Evolutionary conservation across 2,329 filamentous ascomycete genomes (phyloP).

Genomic region (Ophiocordyceps camponoti-rufipedis): DNA sequence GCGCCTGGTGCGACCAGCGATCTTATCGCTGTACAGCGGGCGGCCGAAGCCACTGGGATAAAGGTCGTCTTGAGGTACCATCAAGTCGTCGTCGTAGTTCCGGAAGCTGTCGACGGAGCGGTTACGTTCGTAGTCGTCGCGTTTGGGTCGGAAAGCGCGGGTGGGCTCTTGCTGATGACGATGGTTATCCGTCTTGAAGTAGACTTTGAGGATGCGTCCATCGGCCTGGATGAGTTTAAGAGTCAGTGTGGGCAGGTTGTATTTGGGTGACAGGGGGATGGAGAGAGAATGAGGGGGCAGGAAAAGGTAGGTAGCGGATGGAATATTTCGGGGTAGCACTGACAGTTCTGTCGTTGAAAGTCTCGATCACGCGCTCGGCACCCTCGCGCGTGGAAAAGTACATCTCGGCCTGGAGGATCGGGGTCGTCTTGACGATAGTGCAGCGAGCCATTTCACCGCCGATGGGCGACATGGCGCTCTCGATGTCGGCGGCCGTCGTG

Average conservation of each 20-base stretch:
- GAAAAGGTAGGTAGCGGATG: background rate
- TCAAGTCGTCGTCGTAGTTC: constrained; percentile 34
- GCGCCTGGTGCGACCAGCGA: constrained; percentile 14
- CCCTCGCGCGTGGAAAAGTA: constrained; percentile 54
- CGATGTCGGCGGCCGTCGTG: constrained; percentile 67
- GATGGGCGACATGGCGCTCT: constrained; percentile 62
- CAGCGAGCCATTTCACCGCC: constrained; percentile 52
- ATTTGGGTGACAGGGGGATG: background rate
- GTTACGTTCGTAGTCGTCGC: constrained; percentile 9
- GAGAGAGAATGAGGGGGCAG: background rate
- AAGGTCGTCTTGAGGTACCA: constrained; percentile 11
- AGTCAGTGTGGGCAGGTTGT: background rate
- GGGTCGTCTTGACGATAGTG: constrained; percentile 45
- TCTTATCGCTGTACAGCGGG: constrained; percentile 35
- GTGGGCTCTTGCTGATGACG: constrained; percentile 10
- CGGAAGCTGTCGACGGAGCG: constrained; percentile 33
- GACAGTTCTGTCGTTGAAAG: constrained; percentile 65
- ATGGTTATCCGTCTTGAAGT: constrained; percentile 38
- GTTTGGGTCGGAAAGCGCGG: constrained; percentile 10
- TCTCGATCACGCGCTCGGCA: constrained; percentile 55
- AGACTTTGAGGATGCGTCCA: constrained; percentile 55
- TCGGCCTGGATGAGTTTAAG: constrained; percentile 38
- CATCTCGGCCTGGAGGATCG: constrained; percentile 63
- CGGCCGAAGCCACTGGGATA: constrained; percentile 11
- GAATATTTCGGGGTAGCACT: constrained; percentile 9